Base-by-base conservation (phyloP, 441 rosid genomes). In the Geranium incanum region DNA sequence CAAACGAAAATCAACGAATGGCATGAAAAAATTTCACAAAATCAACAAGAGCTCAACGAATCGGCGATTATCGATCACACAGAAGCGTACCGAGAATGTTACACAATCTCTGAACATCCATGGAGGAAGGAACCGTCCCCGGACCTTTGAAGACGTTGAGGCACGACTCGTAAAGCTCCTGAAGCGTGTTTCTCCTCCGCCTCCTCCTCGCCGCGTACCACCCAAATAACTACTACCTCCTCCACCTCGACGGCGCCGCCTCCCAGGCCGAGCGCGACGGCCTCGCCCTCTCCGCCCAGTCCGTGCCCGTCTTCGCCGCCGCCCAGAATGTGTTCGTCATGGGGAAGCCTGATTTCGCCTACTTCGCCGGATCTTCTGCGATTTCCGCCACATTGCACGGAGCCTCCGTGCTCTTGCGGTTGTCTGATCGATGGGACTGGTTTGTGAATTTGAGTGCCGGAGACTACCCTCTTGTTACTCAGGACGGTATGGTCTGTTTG, bases 381-480 rank as follows among this genome's bases (percentile, higher is more conserved):
- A 86, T 95, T 76, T 86, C 99, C 3, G 85, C 89, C 0, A 84
- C 85, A 59, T 87, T 95, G 68, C 97, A 89, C 68, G 99, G 94
- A 36, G 99, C 97, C 15, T 86, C 97, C 66, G 81, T 92, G 72
- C 84, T 92, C 75, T 83, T 95, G 63, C 85, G 88, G 74, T 78
- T 95, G 57, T 82, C 92, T 0, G 78, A 82, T 28, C 78, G 66
- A 50, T 95, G 99, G 99, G 93, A 95, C 81, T 95, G 97, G 99
- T 90, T 95, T 73, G 71, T 95, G 69, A 82, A 68, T 78, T 88
- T 95, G 57, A 74, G 65, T 21, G 89, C 87, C 7, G 86, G 81
- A 9, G 97, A 95, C 81, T 95, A 95, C 74, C 99, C 97, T 55
- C 99, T 95, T 72, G 78, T 89, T 73, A 83, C 94, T 39, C 99